These are phyloP conservation scores for Penicillium sp. DNA, from an alignment of 2,329 filamentous ascomycete species.

Conservation along the genomic window DNA sequence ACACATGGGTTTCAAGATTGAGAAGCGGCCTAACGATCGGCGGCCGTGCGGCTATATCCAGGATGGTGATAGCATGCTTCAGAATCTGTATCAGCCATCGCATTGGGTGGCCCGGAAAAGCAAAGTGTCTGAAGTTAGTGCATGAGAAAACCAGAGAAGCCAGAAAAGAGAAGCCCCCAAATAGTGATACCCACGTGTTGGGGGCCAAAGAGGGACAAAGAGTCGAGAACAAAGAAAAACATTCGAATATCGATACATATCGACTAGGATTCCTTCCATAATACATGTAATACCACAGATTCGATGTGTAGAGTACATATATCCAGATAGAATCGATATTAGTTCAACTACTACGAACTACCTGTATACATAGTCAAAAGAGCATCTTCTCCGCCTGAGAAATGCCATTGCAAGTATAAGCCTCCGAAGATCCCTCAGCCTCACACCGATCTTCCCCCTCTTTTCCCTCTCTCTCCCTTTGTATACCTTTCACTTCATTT, in stretches of 20 bases:
- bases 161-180: background rate
- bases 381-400: constrained; percentile 2
- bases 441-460: constrained; percentile 8
- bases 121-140: background rate
- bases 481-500: background rate
- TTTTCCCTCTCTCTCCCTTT: constrained; percentile 4
- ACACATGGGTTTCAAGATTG: constrained; percentile 69
- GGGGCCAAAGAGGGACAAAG: background rate
- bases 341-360: no score
- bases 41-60: constrained; percentile 69
- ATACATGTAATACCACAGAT: no score
- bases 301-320: no score
- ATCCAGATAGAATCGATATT: no score
- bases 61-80: constrained; percentile 77
- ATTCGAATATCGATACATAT: no score
- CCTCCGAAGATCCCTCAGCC: constrained; percentile 2
- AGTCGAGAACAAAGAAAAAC: background rate
- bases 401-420: constrained; percentile 1
- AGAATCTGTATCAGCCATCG: constrained; percentile 71
- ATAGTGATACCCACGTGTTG: background rate
- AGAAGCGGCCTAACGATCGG: constrained; percentile 59
- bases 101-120: constrained; percentile 80
- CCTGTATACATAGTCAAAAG: no score
- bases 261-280: no score
- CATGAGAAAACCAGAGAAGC: background rate